Conservation (phyloP, 306 rosid genomes). For the Cucurbita ficifolia region DNA sequence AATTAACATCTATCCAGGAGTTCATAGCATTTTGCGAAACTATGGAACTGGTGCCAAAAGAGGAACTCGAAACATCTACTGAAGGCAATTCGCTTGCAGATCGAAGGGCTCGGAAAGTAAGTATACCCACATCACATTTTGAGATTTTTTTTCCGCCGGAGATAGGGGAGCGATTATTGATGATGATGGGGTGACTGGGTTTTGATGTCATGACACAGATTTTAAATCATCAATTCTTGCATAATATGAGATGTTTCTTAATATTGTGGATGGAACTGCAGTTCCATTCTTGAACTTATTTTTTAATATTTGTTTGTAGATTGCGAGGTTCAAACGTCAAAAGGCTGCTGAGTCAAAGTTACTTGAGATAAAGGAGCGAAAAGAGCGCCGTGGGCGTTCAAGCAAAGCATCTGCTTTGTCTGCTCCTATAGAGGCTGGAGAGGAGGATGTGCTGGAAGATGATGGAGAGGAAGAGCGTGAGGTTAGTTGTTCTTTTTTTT, state of each 20-base stretch:
- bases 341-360: slow-evolving; percentile 84
- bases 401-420: slow-evolving; percentile 83
- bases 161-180: background rate
- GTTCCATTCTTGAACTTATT: background rate
- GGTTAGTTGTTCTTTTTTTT: slow-evolving; percentile 24
- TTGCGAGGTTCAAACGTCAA: slow-evolving; percentile 72
- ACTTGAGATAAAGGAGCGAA: slow-evolving; percentile 85
- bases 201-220: background rate
- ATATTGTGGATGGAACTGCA: background rate
- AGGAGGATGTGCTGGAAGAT: slow-evolving; percentile 76
- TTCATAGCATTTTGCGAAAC: slow-evolving; percentile 78
- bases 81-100: slow-evolving; percentile 44
- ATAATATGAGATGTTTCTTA: background rate
- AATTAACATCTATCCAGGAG: slow-evolving; percentile 33
- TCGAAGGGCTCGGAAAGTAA: slow-evolving; percentile 82
- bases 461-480: slow-evolving; percentile 96
- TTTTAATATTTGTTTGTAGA: slow-evolving; percentile 25
- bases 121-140: background rate
- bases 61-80: slow-evolving; percentile 44
- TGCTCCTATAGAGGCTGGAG: slow-evolving; percentile 82
- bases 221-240: background rate
- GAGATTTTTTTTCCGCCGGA: background rate
- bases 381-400: slow-evolving; percentile 85
- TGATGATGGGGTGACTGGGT: background rate
- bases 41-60: slow-evolving; percentile 77